These are phyloP conservation scores for Spergularia marina DNA, from an alignment of 148 eudicot genomes.

Conservation along the genomic window DNA sequence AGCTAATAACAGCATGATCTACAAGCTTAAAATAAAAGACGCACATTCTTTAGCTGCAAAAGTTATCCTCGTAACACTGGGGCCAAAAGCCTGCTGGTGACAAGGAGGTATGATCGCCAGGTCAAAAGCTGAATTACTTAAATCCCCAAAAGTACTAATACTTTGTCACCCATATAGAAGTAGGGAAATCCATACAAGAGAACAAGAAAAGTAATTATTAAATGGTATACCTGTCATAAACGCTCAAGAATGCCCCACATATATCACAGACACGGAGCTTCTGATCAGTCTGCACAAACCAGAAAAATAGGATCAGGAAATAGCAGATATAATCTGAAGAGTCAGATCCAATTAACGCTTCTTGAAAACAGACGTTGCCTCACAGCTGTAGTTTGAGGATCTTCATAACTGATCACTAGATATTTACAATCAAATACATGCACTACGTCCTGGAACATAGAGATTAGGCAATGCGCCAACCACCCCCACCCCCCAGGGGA, in stretches of 20 bases:
- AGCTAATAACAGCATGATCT: conserved; percentile 55
- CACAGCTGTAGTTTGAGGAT: not conserved
- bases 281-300: conserved; percentile 79
- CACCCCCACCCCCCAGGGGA: not conserved
- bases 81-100: conserved; percentile 97
- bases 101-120: conserved; percentile 86
- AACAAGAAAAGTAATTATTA: not conserved
- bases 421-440: conserved; percentile 1
- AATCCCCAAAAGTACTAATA: conserved; percentile 41
- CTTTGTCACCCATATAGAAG: conserved; percentile 34
- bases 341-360: not conserved
- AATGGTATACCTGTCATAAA: conserved; percentile 77
- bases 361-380: not conserved
- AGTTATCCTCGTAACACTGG: conserved; percentile 94
- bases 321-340: not conserved
- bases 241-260: conserved; percentile 98
- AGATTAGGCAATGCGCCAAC: too few relatives aligned
- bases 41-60: conserved; percentile 94
- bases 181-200: not conserved
- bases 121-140: conserved; percentile 76
- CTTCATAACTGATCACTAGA: not conserved
- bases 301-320: conserved; percentile 19
- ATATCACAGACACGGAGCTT: conserved; percentile 98
- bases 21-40: conserved; percentile 73
- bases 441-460: not conserved